phyloP scores from a whole-genome alignment of 352 stramenopile genomes.

The Saprolegnia parasitica region DNA sequence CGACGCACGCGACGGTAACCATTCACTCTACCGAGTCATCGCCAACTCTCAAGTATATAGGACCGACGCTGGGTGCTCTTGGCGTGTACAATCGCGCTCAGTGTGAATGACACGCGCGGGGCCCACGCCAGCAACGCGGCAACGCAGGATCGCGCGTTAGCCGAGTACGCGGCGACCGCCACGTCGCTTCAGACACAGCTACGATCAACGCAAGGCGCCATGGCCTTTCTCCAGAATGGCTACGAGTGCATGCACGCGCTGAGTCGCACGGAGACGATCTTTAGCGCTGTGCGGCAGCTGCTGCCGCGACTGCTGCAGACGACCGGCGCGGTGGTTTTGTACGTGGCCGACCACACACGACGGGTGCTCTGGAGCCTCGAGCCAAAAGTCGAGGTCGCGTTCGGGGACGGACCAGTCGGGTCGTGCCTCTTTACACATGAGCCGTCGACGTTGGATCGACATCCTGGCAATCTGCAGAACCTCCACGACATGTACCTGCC shows the following conservation, averaged over 20 bases:
- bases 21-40: no score
- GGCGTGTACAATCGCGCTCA: no score
- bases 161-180: neutral
- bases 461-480: neutral
- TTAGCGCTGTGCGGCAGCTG: neutral
- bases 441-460: neutral
- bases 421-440: neutral
- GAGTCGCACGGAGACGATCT: neutral
- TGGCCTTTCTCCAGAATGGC: neutral
- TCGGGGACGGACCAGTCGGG: neutral
- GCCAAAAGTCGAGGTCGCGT: neutral
- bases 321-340: neutral
- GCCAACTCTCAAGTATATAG: no score
- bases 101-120: no score
- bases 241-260: neutral
- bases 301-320: neutral
- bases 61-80: no score
- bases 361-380: neutral
- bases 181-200: neutral
- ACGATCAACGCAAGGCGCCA: neutral
- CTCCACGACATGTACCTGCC: slow-evolving; percentile 14
- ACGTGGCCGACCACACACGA: neutral
- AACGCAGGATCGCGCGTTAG: neutral
- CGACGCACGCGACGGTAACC: no score
- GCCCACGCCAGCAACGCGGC: no score